These are phyloP conservation scores for Canna indica DNA, from an alignment of 176 grass and related monocot genomes.

Conservation along the genomic window DNA sequence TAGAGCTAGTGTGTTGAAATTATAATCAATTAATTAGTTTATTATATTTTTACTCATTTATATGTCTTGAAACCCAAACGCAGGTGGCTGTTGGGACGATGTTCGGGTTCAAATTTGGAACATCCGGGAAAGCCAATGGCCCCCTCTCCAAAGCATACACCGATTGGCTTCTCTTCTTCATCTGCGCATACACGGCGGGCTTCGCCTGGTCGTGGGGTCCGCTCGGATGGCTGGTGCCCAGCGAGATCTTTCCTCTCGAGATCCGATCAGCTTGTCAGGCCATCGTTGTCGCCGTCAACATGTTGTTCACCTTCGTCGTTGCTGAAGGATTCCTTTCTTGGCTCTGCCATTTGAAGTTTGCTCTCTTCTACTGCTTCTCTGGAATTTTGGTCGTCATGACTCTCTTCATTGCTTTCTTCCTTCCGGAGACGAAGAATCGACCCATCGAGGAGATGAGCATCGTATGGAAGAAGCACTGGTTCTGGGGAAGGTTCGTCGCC, in stretches of 20 bases:
- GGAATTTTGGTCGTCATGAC: not conserved
- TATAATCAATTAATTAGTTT: too few species aligned
- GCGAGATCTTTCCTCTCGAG: slow-evolving; percentile 35
- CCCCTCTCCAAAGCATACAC: not conserved
- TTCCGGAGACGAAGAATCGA: slow-evolving; percentile 87
- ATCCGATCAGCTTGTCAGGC: not conserved
- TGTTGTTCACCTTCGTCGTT: not conserved
- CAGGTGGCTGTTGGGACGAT: slow-evolving; percentile 32
- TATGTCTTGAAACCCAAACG: not conserved
- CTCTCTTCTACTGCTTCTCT: not conserved
- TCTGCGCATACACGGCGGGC: not conserved
- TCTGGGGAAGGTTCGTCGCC: not conserved
- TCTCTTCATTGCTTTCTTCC: slow-evolving; percentile 9
- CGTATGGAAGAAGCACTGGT: not conserved
- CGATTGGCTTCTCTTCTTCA: not conserved
- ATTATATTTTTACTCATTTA: too few species aligned
- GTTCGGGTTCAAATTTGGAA: slow-evolving; percentile 34
- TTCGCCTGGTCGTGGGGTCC: slow-evolving; percentile 34
- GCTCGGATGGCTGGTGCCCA: slow-evolving; percentile 31
- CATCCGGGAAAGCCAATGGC: slow-evolving; percentile 21
- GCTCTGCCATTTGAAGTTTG: not conserved
- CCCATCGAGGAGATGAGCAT: slow-evolving; percentile 72
- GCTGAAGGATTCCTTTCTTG: not conserved
- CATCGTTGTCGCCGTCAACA: not conserved
- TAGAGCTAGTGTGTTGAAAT: too few species aligned